Evolutionary conservation across 106 monocot genomes (phyloP), one percentile per base, ranked within the genome.

Genomic region (Amphibolis antarctica): DNA sequence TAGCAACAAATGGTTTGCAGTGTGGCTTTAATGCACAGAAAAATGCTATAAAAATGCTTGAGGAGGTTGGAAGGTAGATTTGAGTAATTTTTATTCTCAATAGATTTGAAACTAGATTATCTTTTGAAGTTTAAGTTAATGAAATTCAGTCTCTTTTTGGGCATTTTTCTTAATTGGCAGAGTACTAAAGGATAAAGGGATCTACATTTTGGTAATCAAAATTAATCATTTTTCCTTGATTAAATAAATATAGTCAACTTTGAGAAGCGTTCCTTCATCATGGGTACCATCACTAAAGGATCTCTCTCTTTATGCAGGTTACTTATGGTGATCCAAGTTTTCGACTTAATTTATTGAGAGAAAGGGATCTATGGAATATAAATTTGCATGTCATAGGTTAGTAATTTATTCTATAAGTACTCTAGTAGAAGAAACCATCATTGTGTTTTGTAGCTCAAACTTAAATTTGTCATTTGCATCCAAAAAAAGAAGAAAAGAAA

Each of bases 281-380:
- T 36, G 7, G 7, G 7, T 36, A 36, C 36, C 36, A 44, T 55
- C 46, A n/a, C 31, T 12, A 54, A 13, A 25, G 55, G 1, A 3
- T 24, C 1, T 25, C 22, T 24, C 12, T 1, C 26, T 69, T 9
- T 28, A 19, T 80, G 58, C 73, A 96, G 94, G 82, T 96, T 55
- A 96, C 94, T n/a, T 96, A 96, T 68, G 94, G 94, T 55, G 94
- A 96, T 69, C 94, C 94, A 55, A 96, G 71, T 57, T 89, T 84
- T 73, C 69, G 89, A 24, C 56, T 89, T 64, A 47, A 66, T 78
- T 79, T 96, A 60, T 63, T 96, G 55, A 83, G 55, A 69, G 80
- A 83, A 7, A 22, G 66, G 30, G 31, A 65, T 31, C 49, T 78
- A 19, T 94, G 93, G 93, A 82, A 23, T 61, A 71, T 96, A 72